Evolutionary conservation across 495 filamentous ascomycete species (phyloP), one percentile per base, ranked within the genome.

Genomic region (Penicillium argentinense): DNA sequence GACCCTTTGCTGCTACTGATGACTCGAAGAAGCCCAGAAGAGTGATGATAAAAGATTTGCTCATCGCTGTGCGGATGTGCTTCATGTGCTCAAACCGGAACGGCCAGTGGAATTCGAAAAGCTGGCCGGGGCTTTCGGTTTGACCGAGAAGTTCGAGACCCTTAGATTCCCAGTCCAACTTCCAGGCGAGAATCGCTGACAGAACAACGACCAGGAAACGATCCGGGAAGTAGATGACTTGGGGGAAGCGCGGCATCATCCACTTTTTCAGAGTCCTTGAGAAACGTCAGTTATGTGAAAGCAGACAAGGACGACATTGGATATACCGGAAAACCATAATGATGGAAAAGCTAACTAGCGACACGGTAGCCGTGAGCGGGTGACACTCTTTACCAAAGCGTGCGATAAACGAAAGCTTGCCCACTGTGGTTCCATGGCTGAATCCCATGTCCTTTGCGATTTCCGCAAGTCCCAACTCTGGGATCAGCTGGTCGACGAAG

Each of bases 21-120:
- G 89, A 95, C 72, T 99, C 93, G 56, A 99, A 99, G 74, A 99
- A 99, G 14, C 93, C 93, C 5, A 99, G 81, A 16, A 99, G 75
- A 3, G 91, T 89, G 44, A 99, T 97, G 23, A 97, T 73, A 55
- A 99, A 95, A 0, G 93, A 85, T 1, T 95, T 97, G 47, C 87
- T 84, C 78, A 96, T 84, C 11, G 90, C 86, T 43, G 91, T 85
- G n/a, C 84, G 82, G 30, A 96, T 82, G 57, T 96, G 83, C 11
- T 83, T 77, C 73, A 97, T 83, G 43, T 91, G 78, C 19, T 77
- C 67, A 11, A 81, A 62, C 34, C 83, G 79, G 63, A 96, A 90
- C 0, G 93, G 95, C 78, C 90, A 96, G 41, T 85, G 78, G 57
- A 96, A 91, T 0, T 78, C 72, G 64, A 97, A 97, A 4, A 83